phyloP scores from a whole-genome alignment of 441 rosid genomes.

The Cnidoscolus chayamansa region DNA sequence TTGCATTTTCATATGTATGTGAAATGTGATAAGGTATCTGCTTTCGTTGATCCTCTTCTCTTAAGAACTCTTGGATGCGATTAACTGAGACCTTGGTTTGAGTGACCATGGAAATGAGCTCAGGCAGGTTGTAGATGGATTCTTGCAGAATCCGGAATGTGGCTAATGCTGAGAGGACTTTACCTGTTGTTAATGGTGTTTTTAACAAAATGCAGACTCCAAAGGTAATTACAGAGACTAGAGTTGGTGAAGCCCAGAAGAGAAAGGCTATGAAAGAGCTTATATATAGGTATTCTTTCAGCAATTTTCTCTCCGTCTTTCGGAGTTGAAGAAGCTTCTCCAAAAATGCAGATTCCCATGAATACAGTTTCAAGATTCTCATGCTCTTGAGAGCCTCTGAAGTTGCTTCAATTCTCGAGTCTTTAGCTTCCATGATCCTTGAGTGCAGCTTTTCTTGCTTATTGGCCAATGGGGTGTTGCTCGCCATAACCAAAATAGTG shows the following conservation, averaged over 20 bases:
- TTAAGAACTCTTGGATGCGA: conserved; percentile 45
- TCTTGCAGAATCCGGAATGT: conserved; percentile 67
- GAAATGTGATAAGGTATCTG: conserved; percentile 16
- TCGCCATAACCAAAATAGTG: conserved; percentile 53
- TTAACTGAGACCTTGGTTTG: conserved; percentile 63
- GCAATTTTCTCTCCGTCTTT: conserved; percentile 45
- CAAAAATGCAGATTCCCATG: conserved; percentile 58
- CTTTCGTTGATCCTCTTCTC: conserved; percentile 51
- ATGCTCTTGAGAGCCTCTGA: conserved; percentile 69
- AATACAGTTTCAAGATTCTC: conserved; percentile 61
- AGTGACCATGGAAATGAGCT: conserved; percentile 58
- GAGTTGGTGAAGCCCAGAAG: conserved; percentile 62
- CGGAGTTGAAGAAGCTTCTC: conserved; percentile 50
- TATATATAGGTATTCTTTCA: conserved; percentile 51
- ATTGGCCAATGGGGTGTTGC: conserved; percentile 60
- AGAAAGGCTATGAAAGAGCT: conserved; percentile 54
- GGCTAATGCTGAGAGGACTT: conserved; percentile 64
- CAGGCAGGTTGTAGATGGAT: conserved; percentile 62
- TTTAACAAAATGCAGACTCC: conserved; percentile 46
- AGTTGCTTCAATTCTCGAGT: conserved; percentile 61
- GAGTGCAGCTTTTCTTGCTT: conserved; percentile 51
- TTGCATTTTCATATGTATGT: conserved; percentile 26
- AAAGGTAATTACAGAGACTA: conserved; percentile 53
- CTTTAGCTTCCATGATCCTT: conserved; percentile 66
- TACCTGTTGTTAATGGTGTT: conserved; percentile 47